phyloP scores from a whole-genome alignment of 2,329 filamentous ascomycete genomes.

The Penicillium crustosum region DNA sequence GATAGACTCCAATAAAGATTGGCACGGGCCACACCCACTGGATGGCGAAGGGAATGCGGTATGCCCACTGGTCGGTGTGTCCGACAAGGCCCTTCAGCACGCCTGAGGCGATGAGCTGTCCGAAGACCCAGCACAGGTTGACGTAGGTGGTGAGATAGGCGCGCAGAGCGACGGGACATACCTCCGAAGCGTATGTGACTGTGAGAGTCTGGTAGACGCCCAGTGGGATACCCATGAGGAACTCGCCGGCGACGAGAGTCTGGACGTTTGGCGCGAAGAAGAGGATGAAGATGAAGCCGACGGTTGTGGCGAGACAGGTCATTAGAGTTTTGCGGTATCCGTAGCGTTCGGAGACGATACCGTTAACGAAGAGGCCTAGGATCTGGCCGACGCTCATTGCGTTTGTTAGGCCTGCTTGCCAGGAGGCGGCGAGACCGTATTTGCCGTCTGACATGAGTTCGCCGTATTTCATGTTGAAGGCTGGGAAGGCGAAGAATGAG shows the following conservation, averaged over 20 bases:
- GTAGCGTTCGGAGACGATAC: slow-evolving; percentile 21
- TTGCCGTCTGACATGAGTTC: slow-evolving; percentile 16
- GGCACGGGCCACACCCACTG: slow-evolving; percentile 33
- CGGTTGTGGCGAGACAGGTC: slow-evolving; percentile 23
- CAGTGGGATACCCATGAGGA: slow-evolving; percentile 44
- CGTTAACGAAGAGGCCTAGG: slow-evolving; percentile 23
- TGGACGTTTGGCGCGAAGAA: slow-evolving; percentile 43
- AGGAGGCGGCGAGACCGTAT: slow-evolving; percentile 35
- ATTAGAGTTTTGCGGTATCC: slow-evolving; percentile 22
- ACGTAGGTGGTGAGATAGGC: slow-evolving; percentile 39
- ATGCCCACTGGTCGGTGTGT: slow-evolving; percentile 34
- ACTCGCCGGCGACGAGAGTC: slow-evolving; percentile 37
- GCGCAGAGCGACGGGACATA: slow-evolving; percentile 37
- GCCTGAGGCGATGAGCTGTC: slow-evolving; percentile 40
- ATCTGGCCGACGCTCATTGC: slow-evolving; percentile 35
- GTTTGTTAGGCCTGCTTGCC: slow-evolving; percentile 39
- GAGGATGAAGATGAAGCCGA: slow-evolving; percentile 37
- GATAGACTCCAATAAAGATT: slow-evolving; percentile 22
- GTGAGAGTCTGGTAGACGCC: slow-evolving; percentile 39
- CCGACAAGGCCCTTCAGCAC: slow-evolving; percentile 36
- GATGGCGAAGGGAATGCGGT: slow-evolving; percentile 40
- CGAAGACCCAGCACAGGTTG: slow-evolving; percentile 45
- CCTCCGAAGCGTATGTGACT: slow-evolving; percentile 41
- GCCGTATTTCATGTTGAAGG: slow-evolving; percentile 24
- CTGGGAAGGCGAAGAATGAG: slow-evolving; percentile 34